Evolutionary conservation across 305 asterid genomes (phyloP), one percentile per base, ranked within the genome.

Genomic region (Solanum aculeatissimum): DNA sequence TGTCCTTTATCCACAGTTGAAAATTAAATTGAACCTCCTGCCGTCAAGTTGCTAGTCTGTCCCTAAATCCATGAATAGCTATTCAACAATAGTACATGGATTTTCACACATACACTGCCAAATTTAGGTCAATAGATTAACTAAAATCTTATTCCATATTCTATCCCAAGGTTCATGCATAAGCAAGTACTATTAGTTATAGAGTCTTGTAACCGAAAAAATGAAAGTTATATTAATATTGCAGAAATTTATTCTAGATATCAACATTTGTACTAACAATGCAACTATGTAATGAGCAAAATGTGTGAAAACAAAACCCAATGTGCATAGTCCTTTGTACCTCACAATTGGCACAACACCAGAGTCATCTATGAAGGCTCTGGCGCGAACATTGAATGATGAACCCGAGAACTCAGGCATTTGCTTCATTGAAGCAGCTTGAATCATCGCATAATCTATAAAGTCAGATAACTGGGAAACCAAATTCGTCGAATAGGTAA

Each of bases 271-370:
- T 45, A 74, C 47, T 74, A 14, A 15, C 16, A 47, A 14, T 23
- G 81, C 35, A 74, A 74, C 35, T 74, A 15, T 6, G 6, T 4
- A 74, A 4, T 8, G 81, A 47, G 80, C 40, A 13, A 72, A 45
- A 72, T 71, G 38, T 71, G 54, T 42, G 49, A 11, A 71, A 43
- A n/a, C n/a, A n/a, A 71, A n/a, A 16, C 45, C 14, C 62, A 27
- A 49, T 49, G 62, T 23, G 62, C 62, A 47, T 25, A 47, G 14
- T 77, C 63, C 18, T 29, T 65, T 23, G 49, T 90, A 96, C 99
- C 99, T 94, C 85, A 95, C 92, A 58, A 95, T 93, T 38, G 96
- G 94, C 80, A 96, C 98, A 75, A 95, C 95, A 78, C 85, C 87
- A 66, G 93, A 93, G 71, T 92, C 94, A 78, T 87, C 91, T 51